Evolutionary conservation across 83 land plant species (phyloP).

Genomic region (Picea abies): DNA sequence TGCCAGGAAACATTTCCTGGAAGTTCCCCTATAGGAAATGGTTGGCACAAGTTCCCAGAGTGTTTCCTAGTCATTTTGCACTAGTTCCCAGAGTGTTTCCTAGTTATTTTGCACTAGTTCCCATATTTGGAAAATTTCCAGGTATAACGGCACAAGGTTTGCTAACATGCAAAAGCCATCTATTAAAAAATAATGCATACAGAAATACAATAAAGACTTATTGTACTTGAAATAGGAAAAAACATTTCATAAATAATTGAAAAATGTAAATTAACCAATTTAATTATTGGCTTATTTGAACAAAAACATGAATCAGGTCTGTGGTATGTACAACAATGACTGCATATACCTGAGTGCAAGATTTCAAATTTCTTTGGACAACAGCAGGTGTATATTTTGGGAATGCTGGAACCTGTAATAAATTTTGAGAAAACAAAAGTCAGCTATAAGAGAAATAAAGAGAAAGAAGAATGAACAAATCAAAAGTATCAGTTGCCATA

Average conservation of each 20-base stretch:
- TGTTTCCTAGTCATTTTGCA: too few relatives aligned
- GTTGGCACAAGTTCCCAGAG: too few relatives aligned
- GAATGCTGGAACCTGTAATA: conserved; percentile 76
- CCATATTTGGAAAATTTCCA: too few relatives aligned
- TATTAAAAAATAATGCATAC: too few relatives aligned
- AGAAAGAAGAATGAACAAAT: neutral
- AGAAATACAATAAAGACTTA: too few relatives aligned
- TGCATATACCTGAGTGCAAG: conserved; percentile 67
- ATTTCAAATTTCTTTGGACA: conserved; percentile 81
- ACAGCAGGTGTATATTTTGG: conserved; percentile 94
- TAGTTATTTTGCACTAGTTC: too few relatives aligned
- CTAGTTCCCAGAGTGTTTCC: too few relatives aligned
- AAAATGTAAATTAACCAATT: neutral
- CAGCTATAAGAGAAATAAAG: neutral
- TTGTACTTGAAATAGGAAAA: too few relatives aligned
- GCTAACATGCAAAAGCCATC: too few relatives aligned
- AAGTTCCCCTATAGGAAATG: too few relatives aligned
- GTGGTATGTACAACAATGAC: neutral
- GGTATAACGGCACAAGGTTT: too few relatives aligned
- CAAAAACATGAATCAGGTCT: neutral
- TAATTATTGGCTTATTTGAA: neutral
- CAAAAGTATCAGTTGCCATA: neutral
- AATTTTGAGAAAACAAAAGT: neutral
- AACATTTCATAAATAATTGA: neutral
- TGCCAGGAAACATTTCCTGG: too few relatives aligned